Conservation (phyloP, 2,329 filamentous ascomycete genomes). For the Geosmithia morbida region DNA sequence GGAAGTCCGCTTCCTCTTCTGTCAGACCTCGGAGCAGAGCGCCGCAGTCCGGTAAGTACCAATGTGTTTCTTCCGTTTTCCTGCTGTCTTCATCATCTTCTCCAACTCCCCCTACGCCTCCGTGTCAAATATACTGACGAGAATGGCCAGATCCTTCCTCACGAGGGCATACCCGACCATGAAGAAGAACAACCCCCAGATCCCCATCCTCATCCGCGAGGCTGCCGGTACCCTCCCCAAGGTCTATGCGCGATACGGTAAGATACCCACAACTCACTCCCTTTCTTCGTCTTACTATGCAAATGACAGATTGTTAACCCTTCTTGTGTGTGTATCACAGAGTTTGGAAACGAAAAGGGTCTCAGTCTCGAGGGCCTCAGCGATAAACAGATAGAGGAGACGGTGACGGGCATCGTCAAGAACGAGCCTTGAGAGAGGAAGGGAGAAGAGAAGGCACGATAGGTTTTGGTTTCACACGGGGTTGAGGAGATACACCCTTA, state of each 20-base stretch:
- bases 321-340: slow-evolving; percentile 13
- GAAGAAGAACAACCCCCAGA: slow-evolving; percentile 97
- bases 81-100: not conserved
- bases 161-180: slow-evolving; percentile 88
- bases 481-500: too few species aligned
- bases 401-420: slow-evolving; percentile 40
- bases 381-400: slow-evolving; percentile 47
- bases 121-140: too few species aligned
- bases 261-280: not conserved
- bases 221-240: slow-evolving; percentile 70
- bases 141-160: slow-evolving; percentile 61
- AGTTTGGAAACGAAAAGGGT: slow-evolving; percentile 42
- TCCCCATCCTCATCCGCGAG: slow-evolving; percentile 89
- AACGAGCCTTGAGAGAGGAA: not conserved
- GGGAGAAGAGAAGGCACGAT: not conserved
- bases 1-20: slow-evolving; percentile 95
- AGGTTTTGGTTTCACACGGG: too few species aligned
- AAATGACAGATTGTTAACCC: too few species aligned
- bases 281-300: not conserved
- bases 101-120: too few species aligned
- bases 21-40: slow-evolving; percentile 86
- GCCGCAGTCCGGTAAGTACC: slow-evolving; percentile 69
- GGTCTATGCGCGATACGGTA: slow-evolving; percentile 89
- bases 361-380: slow-evolving; percentile 42
- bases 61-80: slow-evolving; percentile 10